Evolutionary conservation across 306 rosid species (phyloP).

Genomic region (Betula pendula): DNA sequence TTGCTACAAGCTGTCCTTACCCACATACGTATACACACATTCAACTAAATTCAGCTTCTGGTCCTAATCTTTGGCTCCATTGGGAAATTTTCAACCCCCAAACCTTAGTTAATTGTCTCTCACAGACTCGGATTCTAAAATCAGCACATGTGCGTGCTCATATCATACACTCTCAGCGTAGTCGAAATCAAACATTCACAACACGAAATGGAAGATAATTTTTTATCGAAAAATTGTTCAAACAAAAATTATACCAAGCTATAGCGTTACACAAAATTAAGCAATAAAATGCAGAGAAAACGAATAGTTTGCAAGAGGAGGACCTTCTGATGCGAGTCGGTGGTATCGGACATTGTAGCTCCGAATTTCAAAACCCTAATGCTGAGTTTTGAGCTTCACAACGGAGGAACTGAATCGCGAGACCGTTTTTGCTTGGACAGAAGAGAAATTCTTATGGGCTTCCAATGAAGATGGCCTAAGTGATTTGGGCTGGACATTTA

Average conservation of each 20-base stretch:
- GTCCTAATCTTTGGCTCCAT: neutral
- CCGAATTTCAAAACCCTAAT: conserved; percentile 36
- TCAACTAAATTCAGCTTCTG: neutral
- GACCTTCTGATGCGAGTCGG: conserved; percentile 34
- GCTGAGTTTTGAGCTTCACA: neutral
- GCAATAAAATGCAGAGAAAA: neutral
- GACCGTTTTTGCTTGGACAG: too few relatives aligned
- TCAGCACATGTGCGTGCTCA: neutral
- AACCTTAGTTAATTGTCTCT: neutral
- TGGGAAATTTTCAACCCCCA: neutral
- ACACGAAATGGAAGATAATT: neutral
- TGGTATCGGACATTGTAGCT: conserved; percentile 54
- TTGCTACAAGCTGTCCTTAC: neutral
- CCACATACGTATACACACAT: neutral
- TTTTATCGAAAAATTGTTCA: neutral
- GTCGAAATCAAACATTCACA: neutral
- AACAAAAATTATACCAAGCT: neutral
- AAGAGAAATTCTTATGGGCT: too few relatives aligned
- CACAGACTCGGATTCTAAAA: neutral
- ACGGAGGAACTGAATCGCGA: too few relatives aligned
- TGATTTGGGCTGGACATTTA: too few relatives aligned
- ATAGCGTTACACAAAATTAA: neutral
- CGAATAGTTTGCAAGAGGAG: neutral
- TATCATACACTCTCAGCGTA: neutral
- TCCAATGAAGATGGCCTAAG: too few relatives aligned